Evolutionary conservation across 768 basidiomycete genomes (phyloP).

Genomic region (Collybia nuda): DNA sequence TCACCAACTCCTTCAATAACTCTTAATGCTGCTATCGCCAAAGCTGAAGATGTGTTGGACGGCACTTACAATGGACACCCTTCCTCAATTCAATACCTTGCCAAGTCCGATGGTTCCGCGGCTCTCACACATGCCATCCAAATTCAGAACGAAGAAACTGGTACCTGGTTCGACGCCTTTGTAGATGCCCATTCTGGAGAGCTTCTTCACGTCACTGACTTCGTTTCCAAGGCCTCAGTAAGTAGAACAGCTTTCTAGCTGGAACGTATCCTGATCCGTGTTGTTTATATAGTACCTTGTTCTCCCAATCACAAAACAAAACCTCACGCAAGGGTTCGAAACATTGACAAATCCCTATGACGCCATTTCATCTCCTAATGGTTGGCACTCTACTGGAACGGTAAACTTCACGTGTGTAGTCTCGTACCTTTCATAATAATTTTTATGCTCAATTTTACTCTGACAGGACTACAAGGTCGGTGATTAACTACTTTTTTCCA

Average conservation of each 20-base stretch:
- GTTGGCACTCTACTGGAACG: slow-evolving; percentile 31
- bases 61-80: slow-evolving; percentile 41
- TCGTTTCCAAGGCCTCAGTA: slow-evolving; percentile 44
- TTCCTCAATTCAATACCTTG: slow-evolving; percentile 39
- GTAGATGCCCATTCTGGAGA: slow-evolving; percentile 58
- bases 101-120: slow-evolving; percentile 33
- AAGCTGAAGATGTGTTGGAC: slow-evolving; percentile 33
- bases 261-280: neutral
- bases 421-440: neutral
- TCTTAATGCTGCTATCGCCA: slow-evolving; percentile 30
- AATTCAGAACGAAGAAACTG: slow-evolving; percentile 27
- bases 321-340: slow-evolving; percentile 43
- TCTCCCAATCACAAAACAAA: slow-evolving; percentile 47
- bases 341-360: slow-evolving; percentile 48
- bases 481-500: too few species aligned
- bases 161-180: slow-evolving; percentile 57
- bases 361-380: slow-evolving; percentile 43
- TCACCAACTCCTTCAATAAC: slow-evolving; percentile 35
- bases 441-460: neutral
- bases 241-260: slow-evolving; percentile 5
- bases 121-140: slow-evolving; percentile 39
- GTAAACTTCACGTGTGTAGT: slow-evolving; percentile 16
- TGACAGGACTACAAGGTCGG: slow-evolving; percentile 6
- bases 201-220: slow-evolving; percentile 50
- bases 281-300: slow-evolving; percentile 37